Conservation (phyloP, 805 yeast species). For the Saccharomycopsis microspora region DNA sequence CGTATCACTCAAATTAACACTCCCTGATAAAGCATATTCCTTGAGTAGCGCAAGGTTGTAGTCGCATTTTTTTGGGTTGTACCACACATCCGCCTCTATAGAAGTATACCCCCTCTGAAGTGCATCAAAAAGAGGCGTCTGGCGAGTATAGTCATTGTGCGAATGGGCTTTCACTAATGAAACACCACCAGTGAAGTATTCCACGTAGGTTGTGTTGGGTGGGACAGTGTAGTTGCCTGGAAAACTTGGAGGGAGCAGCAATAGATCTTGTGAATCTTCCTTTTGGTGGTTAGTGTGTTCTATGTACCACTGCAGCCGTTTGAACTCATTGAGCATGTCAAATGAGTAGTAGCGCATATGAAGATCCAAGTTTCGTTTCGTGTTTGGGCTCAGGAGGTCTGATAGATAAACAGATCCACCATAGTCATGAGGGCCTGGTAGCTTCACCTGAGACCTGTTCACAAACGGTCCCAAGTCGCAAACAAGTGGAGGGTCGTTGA, state of each 20-base stretch:
- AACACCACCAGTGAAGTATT: constrained; percentile 11
- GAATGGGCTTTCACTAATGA: constrained; percentile 34
- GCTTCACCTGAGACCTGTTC: background rate
- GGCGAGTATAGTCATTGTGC: constrained; percentile 62
- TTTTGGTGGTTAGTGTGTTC: background rate
- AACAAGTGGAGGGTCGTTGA: background rate
- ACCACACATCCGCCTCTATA: constrained; percentile 60
- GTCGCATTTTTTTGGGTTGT: constrained; percentile 26
- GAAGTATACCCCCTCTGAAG: constrained; percentile 38
- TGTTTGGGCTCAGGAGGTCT: background rate
- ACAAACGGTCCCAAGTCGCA: background rate
- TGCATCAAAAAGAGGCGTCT: constrained; percentile 47
- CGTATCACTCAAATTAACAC: constrained; percentile 17
- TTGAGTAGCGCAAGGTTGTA: constrained; percentile 4
- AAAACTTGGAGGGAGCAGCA: background rate
- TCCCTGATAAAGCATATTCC: constrained; percentile 10
- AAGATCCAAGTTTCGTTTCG: background rate
- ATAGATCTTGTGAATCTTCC: background rate
- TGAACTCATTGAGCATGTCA: background rate
- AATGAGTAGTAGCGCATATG: constrained; percentile 1
- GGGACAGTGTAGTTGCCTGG: background rate
- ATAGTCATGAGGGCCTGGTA: background rate
- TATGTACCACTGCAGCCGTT: constrained; percentile 1
- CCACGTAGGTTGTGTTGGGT: constrained; percentile 5
- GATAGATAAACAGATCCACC: background rate